Evolutionary conservation across 2,329 filamentous ascomycete species (phyloP), one percentile per base, ranked within the genome.

Genomic region (Pseudocercospora fuligena): DNA sequence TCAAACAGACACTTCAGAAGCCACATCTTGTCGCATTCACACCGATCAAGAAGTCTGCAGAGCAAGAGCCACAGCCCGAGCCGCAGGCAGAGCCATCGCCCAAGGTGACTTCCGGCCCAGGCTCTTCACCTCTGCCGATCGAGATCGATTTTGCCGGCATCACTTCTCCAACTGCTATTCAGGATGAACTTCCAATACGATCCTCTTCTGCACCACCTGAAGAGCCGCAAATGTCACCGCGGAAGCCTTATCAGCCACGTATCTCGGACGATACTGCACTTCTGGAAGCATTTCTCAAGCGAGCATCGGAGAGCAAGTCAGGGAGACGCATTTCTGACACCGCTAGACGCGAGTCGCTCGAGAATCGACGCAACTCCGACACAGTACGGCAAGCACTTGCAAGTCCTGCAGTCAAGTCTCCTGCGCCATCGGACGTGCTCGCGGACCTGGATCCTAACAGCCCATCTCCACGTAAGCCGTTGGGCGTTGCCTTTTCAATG

Each of bases 391-490:
- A 81, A 60, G 83, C 82, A 9, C 76, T 85, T 19, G 80, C 82
- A 23, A 82, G 81, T 25, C 81, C 82, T 21, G 78, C 79, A 67
- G 33, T 58, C 5, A 47, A 61, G 31, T 57, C 57, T 8, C 51
- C 27, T 16, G 54, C 60, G 2, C 54, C 56, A 25, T 21, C 60
- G 33, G 69, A 77, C 60, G 77, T 80, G 5, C 78, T 85, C 0
- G 79, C 79, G 70, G 80, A 82, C 31, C 79, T 83, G 70, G 82
- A 85, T 65, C 79, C 80, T 31, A 84, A 84, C 65, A 83, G 80
- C 49, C 80, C 81, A n/a, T 79, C 80, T 14, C 77, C 76, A 3
- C 73, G 72, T 21, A 79, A 77, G 43, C 47, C 68, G 21, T 60
- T 58, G n/a, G 56, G 33, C 11, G 56, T 43, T 8, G 19, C 7